Conservation (phyloP, 208 protist genomes). For the Trypanosoma brucei region DNA sequence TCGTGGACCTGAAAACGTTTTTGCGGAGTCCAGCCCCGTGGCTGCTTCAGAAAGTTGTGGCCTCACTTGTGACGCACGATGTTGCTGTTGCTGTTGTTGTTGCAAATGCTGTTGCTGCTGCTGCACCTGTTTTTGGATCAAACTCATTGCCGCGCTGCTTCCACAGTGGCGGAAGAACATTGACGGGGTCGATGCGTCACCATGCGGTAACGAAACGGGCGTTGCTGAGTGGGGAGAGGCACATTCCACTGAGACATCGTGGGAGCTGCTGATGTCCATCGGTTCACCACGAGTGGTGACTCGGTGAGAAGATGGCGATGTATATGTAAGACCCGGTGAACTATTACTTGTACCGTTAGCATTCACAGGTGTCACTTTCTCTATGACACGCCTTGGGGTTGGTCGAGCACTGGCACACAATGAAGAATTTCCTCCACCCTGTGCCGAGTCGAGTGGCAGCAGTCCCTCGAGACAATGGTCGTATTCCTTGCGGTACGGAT, state of each 20-base stretch:
- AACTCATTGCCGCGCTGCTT: background rate
- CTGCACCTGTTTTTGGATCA: background rate
- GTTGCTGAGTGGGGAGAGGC: background rate
- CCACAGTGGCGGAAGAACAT: background rate
- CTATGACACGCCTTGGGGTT: constrained; percentile 63
- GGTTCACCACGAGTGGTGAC: constrained; percentile 1
- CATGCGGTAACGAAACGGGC: background rate
- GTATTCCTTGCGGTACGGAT: constrained; percentile 30
- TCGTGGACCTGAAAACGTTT: constrained; percentile 4
- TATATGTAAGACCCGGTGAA: constrained; percentile 17
- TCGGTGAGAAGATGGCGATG: constrained; percentile 6
- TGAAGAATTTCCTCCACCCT: constrained; percentile 13
- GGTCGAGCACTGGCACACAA: constrained; percentile 74
- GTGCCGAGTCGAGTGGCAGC: constrained; percentile 2
- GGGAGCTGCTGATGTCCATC: constrained; percentile 3
- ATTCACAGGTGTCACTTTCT: constrained; percentile 34
- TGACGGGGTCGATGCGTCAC: background rate
- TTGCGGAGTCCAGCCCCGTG: constrained; percentile 2
- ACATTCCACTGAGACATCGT: constrained; percentile 17
- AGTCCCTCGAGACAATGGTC: constrained; percentile 31
- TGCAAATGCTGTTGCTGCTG: background rate
- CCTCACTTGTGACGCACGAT: background rate
- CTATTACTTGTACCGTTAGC: constrained; percentile 23
- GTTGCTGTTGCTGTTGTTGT: constrained; percentile 10
- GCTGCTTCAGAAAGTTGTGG: constrained; percentile 9